phyloP scores from a whole-genome alignment of 306 rosid species.

The Aeschynomene evenia region DNA sequence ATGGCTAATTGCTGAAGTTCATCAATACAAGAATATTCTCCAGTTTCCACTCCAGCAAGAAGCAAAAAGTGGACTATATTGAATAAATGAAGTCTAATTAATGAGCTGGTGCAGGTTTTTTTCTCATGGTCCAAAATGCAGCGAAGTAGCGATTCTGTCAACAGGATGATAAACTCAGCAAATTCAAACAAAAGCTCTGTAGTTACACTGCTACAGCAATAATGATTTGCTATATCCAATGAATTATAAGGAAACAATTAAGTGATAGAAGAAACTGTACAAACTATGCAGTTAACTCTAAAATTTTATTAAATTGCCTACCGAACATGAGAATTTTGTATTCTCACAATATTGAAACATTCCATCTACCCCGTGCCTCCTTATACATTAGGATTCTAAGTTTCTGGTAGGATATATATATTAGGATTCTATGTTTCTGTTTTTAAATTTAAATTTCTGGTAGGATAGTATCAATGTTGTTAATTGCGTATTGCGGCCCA shows the following conservation, averaged over 20 bases:
- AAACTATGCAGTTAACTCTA: not conserved
- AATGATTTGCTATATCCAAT: not conserved
- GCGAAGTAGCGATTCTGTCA: conserved; percentile 85
- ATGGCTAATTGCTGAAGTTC: not conserved
- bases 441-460: no score
- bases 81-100: not conserved
- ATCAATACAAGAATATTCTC: not conserved
- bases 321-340: no score
- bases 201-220: not conserved
- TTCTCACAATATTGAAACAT: no score
- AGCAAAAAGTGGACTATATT: not conserved
- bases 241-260: not conserved
- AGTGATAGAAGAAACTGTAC: not conserved
- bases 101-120: conserved; percentile 38
- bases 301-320: no score
- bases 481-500: no score
- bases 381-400: no score
- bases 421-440: no score
- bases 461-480: no score
- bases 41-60: not conserved
- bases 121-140: conserved; percentile 91
- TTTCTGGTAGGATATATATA: no score
- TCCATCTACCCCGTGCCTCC: no score
- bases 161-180: conserved; percentile 16
- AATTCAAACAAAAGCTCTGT: conserved; percentile 3